Conservation (phyloP, 2,329 filamentous ascomycete species). For the Xenoacremonium recifei region DNA sequence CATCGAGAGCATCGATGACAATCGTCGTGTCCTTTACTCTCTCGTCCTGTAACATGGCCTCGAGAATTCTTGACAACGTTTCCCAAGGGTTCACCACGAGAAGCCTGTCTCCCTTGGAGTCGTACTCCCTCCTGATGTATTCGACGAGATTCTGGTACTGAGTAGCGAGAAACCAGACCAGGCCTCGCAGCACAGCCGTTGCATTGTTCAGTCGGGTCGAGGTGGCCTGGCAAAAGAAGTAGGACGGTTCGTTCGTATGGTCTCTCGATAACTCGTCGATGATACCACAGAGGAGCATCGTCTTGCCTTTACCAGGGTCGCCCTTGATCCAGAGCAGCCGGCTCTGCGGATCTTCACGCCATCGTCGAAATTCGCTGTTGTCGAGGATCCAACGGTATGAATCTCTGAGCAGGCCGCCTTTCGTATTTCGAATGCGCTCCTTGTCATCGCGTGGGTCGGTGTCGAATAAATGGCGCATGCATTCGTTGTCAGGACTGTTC, state of each 20-base stretch:
- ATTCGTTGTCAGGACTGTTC: too few species aligned
- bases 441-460: slow-evolving; percentile 36
- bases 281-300: slow-evolving; percentile 40
- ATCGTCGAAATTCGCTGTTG: slow-evolving; percentile 17
- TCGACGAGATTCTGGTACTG: slow-evolving; percentile 33
- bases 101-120: slow-evolving; percentile 24
- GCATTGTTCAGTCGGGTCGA: slow-evolving; percentile 37
- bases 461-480: too few species aligned
- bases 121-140: slow-evolving; percentile 32
- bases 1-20: slow-evolving; percentile 48
- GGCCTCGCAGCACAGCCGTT: slow-evolving; percentile 38
- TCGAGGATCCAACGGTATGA: slow-evolving; percentile 36
- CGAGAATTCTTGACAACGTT: slow-evolving; percentile 32
- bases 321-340: slow-evolving; percentile 37
- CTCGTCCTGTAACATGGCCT: slow-evolving; percentile 36
- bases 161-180: slow-evolving; percentile 39
- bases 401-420: slow-evolving; percentile 32
- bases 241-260: slow-evolving; percentile 21
- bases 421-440: slow-evolving; percentile 31
- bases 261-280: slow-evolving; percentile 30
- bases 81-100: slow-evolving; percentile 36
- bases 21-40: slow-evolving; percentile 30
- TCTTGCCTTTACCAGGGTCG: slow-evolving; percentile 42
- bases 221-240: slow-evolving; percentile 45
- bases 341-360: slow-evolving; percentile 4